phyloP scores from a whole-genome alignment of 345 rosid genomes.

The Eucalyptus caleyi region DNA sequence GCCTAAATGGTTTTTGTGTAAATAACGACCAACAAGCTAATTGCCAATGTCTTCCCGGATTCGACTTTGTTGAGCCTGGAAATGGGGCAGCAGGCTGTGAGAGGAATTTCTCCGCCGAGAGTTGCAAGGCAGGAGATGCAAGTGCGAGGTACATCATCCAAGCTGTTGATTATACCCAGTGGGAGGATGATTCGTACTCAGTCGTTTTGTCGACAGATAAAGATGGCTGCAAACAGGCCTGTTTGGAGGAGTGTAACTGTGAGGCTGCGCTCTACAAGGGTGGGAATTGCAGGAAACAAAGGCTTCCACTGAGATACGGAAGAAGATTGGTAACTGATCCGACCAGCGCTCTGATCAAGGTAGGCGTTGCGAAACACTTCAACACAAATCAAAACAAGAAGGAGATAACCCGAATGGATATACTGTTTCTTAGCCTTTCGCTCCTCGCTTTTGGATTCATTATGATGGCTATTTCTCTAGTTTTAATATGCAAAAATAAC shows the following conservation, averaged over 20 bases:
- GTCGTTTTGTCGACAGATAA: background rate
- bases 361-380: background rate
- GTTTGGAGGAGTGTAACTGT: constrained; percentile 12
- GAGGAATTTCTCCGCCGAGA: background rate
- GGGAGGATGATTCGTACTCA: background rate
- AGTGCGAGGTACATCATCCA: background rate
- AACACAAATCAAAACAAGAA: background rate
- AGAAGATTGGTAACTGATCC: background rate
- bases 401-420: background rate
- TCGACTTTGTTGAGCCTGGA: background rate
- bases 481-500: background rate
- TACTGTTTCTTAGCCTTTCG: background rate
- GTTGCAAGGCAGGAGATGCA: background rate
- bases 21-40: background rate
- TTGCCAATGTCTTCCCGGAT: constrained; percentile 3
- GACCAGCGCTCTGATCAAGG: constrained; percentile 3
- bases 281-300: constrained; percentile 1
- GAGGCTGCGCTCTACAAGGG: constrained; percentile 1
- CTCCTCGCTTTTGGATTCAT: background rate
- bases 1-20: background rate
- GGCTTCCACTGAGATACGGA: constrained; percentile 14
- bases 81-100: background rate
- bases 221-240: constrained; percentile 1
- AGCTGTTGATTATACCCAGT: background rate
- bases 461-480: background rate